Conservation (phyloP, 139 green algal genomes). For the Limnomonas spitsbergensis region DNA sequence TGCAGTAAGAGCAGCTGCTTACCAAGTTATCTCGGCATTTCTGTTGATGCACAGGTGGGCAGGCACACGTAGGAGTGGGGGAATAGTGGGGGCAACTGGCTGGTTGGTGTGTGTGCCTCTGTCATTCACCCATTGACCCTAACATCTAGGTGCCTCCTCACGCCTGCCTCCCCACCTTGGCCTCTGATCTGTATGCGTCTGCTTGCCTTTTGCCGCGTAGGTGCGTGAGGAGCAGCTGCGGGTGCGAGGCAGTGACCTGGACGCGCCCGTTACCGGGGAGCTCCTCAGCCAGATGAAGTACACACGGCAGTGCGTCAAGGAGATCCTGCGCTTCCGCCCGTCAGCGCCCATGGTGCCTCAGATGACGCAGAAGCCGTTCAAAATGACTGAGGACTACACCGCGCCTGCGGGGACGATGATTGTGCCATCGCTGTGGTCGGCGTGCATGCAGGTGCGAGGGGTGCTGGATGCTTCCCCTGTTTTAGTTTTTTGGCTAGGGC, state of each 20-base stretch:
- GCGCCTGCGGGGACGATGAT: constrained; percentile 73
- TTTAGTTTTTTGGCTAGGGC: too few species aligned
- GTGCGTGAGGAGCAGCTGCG: constrained; percentile 52
- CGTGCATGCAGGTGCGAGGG: constrained; percentile 67
- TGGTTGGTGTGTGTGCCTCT: too few species aligned
- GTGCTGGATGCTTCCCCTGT: too few species aligned
- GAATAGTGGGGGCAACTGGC: too few species aligned
- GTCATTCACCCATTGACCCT: too few species aligned
- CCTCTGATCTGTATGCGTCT: neutral
- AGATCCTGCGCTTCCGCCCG: constrained; percentile 75
- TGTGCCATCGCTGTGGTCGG: constrained; percentile 65
- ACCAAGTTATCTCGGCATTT: too few species aligned
- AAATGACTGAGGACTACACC: constrained; percentile 65
- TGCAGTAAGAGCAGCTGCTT: too few species aligned
- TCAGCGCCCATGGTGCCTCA: constrained; percentile 83
- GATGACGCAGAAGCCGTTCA: constrained; percentile 67
- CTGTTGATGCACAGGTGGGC: too few species aligned
- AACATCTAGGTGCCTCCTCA: too few species aligned
- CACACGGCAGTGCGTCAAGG: constrained; percentile 66
- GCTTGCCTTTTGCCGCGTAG: neutral
- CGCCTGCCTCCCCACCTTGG: neutral
- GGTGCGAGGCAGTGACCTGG: constrained; percentile 44
- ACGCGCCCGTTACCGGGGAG: constrained; percentile 60
- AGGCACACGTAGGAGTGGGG: too few species aligned
- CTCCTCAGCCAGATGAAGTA: constrained; percentile 71